Conservation (phyloP, 108 stramenopile species). For the Pseudonitzschia multistriata region DNA sequence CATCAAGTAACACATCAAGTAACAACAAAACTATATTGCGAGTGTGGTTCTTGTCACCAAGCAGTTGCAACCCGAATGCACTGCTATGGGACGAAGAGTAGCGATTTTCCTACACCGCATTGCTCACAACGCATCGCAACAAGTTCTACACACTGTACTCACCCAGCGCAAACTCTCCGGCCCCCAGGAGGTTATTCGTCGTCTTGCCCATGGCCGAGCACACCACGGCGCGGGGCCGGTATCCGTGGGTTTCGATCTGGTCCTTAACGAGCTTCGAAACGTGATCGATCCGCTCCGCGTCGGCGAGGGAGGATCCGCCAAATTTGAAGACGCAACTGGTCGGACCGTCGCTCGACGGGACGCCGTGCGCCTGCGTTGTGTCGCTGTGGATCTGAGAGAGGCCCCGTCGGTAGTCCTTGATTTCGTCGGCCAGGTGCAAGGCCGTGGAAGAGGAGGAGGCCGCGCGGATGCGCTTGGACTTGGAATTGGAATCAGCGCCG, state of each 20-base stretch:
- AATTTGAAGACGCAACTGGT: conserved; percentile 77
- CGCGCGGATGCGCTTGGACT: too few relatives aligned
- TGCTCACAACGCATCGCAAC: neutral
- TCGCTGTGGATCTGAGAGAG: conserved; percentile 23
- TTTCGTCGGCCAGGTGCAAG: conserved; percentile 34
- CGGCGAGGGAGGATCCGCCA: conserved; percentile 90
- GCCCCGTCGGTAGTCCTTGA: conserved; percentile 32
- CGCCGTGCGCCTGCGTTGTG: neutral
- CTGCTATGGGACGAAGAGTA: too few relatives aligned
- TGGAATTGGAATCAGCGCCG: too few relatives aligned
- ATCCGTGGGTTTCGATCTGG: conserved; percentile 65
- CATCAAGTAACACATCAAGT: too few relatives aligned
- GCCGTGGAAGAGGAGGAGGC: too few relatives aligned
- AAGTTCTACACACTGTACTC: conserved; percentile 20
- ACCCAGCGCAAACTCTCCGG: conserved; percentile 89
- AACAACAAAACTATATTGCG: too few relatives aligned
- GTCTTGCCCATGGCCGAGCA: conserved; percentile 99
- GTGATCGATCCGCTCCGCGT: conserved; percentile 84
- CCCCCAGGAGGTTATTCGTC: conserved; percentile 85
- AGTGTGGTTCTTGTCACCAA: too few relatives aligned
- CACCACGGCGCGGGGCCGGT: conserved; percentile 74
- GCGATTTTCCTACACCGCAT: too few relatives aligned
- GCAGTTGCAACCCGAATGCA: too few relatives aligned
- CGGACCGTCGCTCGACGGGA: neutral
- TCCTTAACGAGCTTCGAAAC: conserved; percentile 87